Conservation (phyloP, 1,139 yeast species). For the Candida tunisiensis region DNA sequence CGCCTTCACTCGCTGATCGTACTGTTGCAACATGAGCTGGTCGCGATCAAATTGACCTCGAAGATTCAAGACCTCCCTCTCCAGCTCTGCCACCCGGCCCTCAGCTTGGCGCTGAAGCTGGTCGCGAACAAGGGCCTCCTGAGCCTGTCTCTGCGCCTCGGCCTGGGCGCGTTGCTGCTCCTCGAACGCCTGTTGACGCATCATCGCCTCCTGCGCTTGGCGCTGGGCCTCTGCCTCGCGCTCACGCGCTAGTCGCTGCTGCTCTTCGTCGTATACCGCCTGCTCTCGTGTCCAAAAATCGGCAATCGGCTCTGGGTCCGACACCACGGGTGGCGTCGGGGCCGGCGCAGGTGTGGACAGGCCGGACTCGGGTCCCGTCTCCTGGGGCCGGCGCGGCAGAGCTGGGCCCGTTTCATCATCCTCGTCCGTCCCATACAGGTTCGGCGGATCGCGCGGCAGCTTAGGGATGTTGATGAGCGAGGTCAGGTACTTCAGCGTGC, state of each 20-base stretch:
- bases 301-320: conserved; percentile 15
- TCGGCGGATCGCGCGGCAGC: conserved; percentile 57
- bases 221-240: conserved; percentile 30
- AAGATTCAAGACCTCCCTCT: conserved; percentile 60
- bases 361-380: conserved; percentile 25
- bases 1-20: conserved; percentile 71
- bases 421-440: conserved; percentile 32
- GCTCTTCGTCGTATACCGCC: conserved; percentile 31
- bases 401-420: conserved; percentile 24
- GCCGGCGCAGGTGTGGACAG: conserved; percentile 19
- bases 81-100: conserved; percentile 67
- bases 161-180: conserved; percentile 47
- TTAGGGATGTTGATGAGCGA: conserved; percentile 78
- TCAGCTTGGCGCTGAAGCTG: conserved; percentile 66
- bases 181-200: conserved; percentile 58
- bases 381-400: conserved; percentile 28
- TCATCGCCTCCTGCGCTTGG: conserved; percentile 28
- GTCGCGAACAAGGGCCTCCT: conserved; percentile 50
- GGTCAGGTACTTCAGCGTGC: conserved; percentile 68
- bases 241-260: conserved; percentile 31
- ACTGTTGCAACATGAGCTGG: conserved; percentile 70
- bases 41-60: conserved; percentile 79
- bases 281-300: conserved; percentile 31
- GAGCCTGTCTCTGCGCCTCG: conserved; percentile 63
- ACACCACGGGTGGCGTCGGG: conserved; percentile 6